Base-by-base conservation (phyloP, 2,329 filamentous ascomycete species). In the Chaetomiaceae sp. region DNA sequence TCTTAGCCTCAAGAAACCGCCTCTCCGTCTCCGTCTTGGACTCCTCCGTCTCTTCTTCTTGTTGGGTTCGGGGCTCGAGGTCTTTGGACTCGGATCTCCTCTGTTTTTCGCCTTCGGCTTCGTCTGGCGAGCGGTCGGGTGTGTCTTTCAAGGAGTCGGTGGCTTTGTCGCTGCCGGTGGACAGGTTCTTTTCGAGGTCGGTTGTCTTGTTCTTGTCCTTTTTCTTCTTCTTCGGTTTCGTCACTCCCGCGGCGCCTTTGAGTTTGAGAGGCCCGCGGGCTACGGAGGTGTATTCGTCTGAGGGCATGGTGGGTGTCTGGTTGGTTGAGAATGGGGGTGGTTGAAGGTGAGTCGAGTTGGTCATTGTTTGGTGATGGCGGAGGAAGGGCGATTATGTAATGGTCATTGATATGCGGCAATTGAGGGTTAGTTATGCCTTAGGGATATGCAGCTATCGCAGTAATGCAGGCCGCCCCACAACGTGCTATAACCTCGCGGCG, bases 221-320 rank as follows among this genome's bases (percentile, higher is more conserved):
- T 69, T 85, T 88, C 66, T 85, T 88, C 68, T 84, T 87, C 65
- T 87, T 83, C 60, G 82, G 56, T 17, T 60, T 59, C 17, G 74
- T 65, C 81, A 84, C 58, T 20, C 53, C 38, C 15, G 49, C 37
- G 11, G 76, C 80, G 65, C 91, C 90, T 74, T 96, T 96, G 56
- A 96, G 80, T 68, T 89, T 92, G 31, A 96, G 81, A 57, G 86
- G 87, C 63, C 90, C 90, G 64, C 83, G 79, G 56, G 80, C 79
- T 53, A 76, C 71, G 58, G 82, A 74, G 44, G 78, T 71, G 74
- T 95, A 95, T 62, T 95, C 89, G 69, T 88, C 85, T 51, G 82
- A 79, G 22, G 85, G 81, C 87, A 91, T 91, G 42, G 25, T 46
- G 14, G 7, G 22, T 22, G 22, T 2, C 27, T 3, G 22, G n/a